phyloP scores from a whole-genome alignment of 768 basidiomycete genomes.

The Tricholoma terreum region DNA sequence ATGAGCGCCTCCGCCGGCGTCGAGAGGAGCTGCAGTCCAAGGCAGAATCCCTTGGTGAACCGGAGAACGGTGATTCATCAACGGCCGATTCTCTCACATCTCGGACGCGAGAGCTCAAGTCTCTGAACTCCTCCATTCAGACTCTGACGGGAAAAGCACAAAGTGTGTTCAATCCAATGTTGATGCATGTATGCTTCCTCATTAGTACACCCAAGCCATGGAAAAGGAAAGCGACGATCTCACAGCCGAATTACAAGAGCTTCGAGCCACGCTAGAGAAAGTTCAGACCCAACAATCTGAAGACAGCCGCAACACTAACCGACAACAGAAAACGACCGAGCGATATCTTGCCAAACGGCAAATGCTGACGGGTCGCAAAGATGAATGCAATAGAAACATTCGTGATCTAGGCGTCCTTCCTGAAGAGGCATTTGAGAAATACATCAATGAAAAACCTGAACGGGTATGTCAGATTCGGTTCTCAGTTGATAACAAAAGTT shows the following conservation, averaged over 20 bases:
- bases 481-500: not conserved
- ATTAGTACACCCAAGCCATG: constrained; percentile 42
- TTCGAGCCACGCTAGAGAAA: constrained; percentile 63
- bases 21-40: constrained; percentile 75
- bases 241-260: constrained; percentile 61
- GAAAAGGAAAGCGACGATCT: constrained; percentile 72
- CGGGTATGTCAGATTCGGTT: constrained; percentile 48
- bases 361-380: constrained; percentile 79
- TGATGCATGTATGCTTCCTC: not conserved
- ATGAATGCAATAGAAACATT: constrained; percentile 94
- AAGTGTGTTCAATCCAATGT: constrained; percentile 34
- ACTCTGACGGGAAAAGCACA: constrained; percentile 60
- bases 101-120: constrained; percentile 63
- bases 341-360: constrained; percentile 91
- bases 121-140: constrained; percentile 65
- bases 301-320: constrained; percentile 81
- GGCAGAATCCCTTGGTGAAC: constrained; percentile 72
- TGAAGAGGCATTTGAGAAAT: constrained; percentile 96
- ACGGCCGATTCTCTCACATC: constrained; percentile 68
- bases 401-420: constrained; percentile 95
- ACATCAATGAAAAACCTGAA: constrained; percentile 84
- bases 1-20: constrained; percentile 79
- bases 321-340: constrained; percentile 93
- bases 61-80: constrained; percentile 49
- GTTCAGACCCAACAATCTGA: constrained; percentile 82